These are phyloP conservation scores for Nannizziopsis barbatae DNA, from an alignment of 2,329 filamentous ascomycete species.

Conservation along the genomic window DNA sequence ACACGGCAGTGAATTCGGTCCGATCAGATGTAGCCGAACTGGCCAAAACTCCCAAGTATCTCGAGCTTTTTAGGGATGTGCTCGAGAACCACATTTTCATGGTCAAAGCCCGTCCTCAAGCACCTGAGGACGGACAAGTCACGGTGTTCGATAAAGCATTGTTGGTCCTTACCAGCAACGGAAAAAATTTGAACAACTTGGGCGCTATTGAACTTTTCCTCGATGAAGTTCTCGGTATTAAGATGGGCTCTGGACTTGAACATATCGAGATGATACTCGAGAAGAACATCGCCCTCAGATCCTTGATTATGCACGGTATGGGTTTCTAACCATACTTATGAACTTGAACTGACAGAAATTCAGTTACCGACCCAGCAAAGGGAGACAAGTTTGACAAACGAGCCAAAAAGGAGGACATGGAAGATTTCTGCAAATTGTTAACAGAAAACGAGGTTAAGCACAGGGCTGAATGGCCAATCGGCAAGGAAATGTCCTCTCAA, in stretches of 20 bases:
- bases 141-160: conserved; percentile 35
- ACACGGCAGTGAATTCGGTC: conserved; percentile 20
- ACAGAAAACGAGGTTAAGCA: not conserved
- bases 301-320: conserved; percentile 21
- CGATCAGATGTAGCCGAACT: conserved; percentile 24
- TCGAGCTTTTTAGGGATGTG: conserved; percentile 23
- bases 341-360: not conserved
- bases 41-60: conserved; percentile 19
- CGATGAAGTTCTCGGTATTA: conserved; percentile 30
- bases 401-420: not conserved
- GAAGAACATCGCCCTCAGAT: conserved; percentile 22
- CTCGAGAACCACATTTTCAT: conserved; percentile 28
- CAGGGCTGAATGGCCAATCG: not conserved
- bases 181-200: conserved; percentile 21
- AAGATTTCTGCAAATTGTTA: not conserved
- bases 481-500: not conserved
- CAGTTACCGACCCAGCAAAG: not conserved
- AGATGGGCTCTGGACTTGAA: conserved; percentile 13
- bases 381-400: not conserved
- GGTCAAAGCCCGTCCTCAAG: conserved; percentile 28
- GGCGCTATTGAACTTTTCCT: conserved; percentile 31
- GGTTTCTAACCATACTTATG: not conserved
- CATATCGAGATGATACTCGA: conserved; percentile 21
- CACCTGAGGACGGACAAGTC: conserved; percentile 28
- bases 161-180: conserved; percentile 26